Base-by-base conservation (phyloP, 805 yeast species). In the Schwanniomyces occidentalis region DNA sequence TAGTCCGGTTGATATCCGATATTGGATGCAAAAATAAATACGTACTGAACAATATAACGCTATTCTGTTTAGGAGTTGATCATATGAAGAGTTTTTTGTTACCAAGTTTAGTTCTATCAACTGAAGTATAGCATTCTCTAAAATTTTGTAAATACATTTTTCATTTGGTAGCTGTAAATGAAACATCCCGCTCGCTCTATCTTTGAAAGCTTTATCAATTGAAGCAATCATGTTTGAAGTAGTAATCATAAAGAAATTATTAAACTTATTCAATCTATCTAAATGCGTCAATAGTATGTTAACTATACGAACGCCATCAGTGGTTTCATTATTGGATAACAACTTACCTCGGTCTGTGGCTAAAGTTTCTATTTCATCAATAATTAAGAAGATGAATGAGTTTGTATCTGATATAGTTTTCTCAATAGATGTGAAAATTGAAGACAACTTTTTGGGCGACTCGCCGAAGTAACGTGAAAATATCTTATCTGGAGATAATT, bases 401-500 rank as follows among this genome's bases (percentile, higher is more conserved):
- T 39, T 12, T 43, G 30, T 8, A 48, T 31, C 13, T 13, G 61
- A 34, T 16, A 66, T 19, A 1, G 34, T 34, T n/a, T n/a, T n/a
- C 35, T 54, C 59, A 4, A 69, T 42, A 19, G 61, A 63, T 10
- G 51, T 48, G 34, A 72, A 70, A 13, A 71, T 42, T 8, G 39
- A 35, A 15, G 58, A 60, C 10, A 71, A 43, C 31, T 69, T 67
- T 34, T 65, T 68, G 4, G 75, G 63, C 17, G 73, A 65, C 42
- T 71, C 75, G 5, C 75, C 74, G 41, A 64, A 61, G 66, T 73
- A 72, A 41, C 69, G 57, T 4, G 76, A 70, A 34, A 71, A 69
- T 2, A 72, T 48, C 23, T 58, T 54, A 6, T 72, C 63, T 36
- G 74, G 68, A 2, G 71, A 58, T 2, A 71, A 33, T 35, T 72